Evolutionary conservation across 306 rosid species (phyloP), one percentile per base, ranked within the genome.

Genomic region (Luffa acutangula): DNA sequence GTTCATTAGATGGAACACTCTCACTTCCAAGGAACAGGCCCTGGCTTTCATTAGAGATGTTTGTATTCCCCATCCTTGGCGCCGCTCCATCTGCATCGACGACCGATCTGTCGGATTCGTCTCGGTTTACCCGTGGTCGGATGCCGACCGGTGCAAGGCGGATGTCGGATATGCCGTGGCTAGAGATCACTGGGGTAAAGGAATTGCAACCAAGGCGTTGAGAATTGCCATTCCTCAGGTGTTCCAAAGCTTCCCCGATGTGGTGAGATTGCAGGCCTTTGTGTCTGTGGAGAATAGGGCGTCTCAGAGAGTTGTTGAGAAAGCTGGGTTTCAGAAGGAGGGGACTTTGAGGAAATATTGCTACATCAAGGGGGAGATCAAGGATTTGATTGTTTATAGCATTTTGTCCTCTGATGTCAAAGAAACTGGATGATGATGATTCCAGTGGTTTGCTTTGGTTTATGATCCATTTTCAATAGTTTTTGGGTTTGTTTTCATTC

Each of bases 31-130:
- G 79, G 92, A 90, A 12, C 91, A 89, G 67, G 93, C 93, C 12
- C 54, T 83, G 82, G 52, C 31, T 59, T 90, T 83, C 87, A 87
- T 90, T 49, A 90, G 76, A 17, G 89, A 91, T 4, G 85, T 86
- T 2, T 91, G 91, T 77, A 86, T 89, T 4, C 91, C 92, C 17
- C 91, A 85, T 49, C 97, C 91, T 1, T 91, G 94, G 93, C 80
- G 82, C 9, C 82, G 86, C 5, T 88, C 90, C 3, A 86, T 89
- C 56, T 88, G 97, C 80, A 60, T 88, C 2, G 60, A 81, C 17
- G 89, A 84, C 58, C 86, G 81, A 14, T 89, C 88, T 2, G 77
- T 91, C 2, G 90, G 94, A 21, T 82, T 82, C 58, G 31, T 90
- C 9, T 83, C 85, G 0, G 80, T 87, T 2, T 75, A 43, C 45